Base-by-base conservation (phyloP, 2,329 filamentous ascomycete species). In the Colletotrichum spinosum region DNA sequence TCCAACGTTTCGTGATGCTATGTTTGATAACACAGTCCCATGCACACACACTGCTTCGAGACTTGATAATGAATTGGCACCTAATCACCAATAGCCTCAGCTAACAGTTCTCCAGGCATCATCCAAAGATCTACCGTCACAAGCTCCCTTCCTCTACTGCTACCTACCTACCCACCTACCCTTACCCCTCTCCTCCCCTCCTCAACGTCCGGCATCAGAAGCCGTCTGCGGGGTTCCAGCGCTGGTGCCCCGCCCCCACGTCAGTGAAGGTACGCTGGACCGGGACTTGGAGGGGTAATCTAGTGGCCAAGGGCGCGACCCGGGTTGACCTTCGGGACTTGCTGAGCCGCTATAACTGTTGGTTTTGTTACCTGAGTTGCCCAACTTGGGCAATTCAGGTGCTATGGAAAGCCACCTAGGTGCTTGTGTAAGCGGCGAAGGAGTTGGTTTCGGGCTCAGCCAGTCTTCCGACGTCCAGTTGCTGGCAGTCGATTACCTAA, bases 181-280 rank as follows among this genome's bases (percentile, higher is more conserved):
- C 41, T 55, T 17, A 46, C 42, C 53, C 53, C 42, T 46, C 42
- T 25, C 25, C 25, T 25, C 25, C 25, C 25, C 25, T 25, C 53
- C 13, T 38, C 50, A 38, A 11, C 35, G 50, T n/a, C 15, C 15
- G 17, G 48, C 48, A 51, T 13, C 12, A 33, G 13, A 13, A 13
- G 3, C 6, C 4, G 11, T 54, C 51, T 54, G 55, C 55, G 55
- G 55, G 57, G 55, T 39, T 35, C 33, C 51, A 46, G 56, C 56
- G 50, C 17, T 49, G 10, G n/a, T 51, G 17, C 62, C 62, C 61
- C 61, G 45, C 61, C 61, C 61, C 61, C 61, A 44, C 49, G 15
- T 59, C 39, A 35, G 25, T 45, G 50, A 38, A 41, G 41, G 33
- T 17, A 13, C 25, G 50, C 17, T 17, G 17, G 17, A 17, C 17